Conservation (phyloP, 208 protist genomes). For the Leishmania arabica region DNA sequence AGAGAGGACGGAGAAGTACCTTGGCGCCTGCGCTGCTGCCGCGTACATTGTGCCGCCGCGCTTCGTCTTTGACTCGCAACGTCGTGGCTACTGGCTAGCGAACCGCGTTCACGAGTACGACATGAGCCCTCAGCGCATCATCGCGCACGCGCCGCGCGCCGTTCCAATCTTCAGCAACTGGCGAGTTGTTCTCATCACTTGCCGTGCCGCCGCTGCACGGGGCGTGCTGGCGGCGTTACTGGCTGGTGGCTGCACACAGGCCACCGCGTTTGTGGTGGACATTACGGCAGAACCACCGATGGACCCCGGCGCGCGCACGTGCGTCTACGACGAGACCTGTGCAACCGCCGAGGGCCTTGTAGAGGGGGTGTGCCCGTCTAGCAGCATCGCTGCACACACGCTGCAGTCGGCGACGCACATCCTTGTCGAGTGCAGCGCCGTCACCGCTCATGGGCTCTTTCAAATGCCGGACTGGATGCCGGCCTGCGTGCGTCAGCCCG, state of each 20-base stretch:
- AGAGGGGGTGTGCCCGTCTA: slow-evolving; percentile 30
- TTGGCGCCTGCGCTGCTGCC: slow-evolving; percentile 68
- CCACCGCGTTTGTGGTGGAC: slow-evolving; percentile 37
- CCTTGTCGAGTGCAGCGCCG: slow-evolving; percentile 59
- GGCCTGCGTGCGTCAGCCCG: slow-evolving; percentile 17
- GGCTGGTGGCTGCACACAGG: slow-evolving; percentile 57
- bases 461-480: slow-evolving; percentile 60
- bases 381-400: slow-evolving; percentile 10
- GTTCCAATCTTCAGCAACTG: slow-evolving; percentile 45
- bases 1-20: slow-evolving; percentile 81
- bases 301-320: background rate
- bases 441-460: slow-evolving; percentile 41
- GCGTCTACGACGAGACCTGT: slow-evolving; percentile 12
- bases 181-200: slow-evolving; percentile 64
- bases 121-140: slow-evolving; percentile 51
- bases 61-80: slow-evolving; percentile 64
- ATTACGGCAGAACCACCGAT: slow-evolving; percentile 9
- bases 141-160: slow-evolving; percentile 5
- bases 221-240: slow-evolving; percentile 53
- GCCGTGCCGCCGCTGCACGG: slow-evolving; percentile 31
- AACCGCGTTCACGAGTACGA: slow-evolving; percentile 57
- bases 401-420: slow-evolving; percentile 48
- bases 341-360: slow-evolving; percentile 20
- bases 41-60: slow-evolving; percentile 64
- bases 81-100: slow-evolving; percentile 60